A percentile compares a stretch with the other conserved stretches of the same genome.
phyloP scores from a whole-genome alignment of 352 stramenopile species.

The Phytophthora meadii region DNA sequence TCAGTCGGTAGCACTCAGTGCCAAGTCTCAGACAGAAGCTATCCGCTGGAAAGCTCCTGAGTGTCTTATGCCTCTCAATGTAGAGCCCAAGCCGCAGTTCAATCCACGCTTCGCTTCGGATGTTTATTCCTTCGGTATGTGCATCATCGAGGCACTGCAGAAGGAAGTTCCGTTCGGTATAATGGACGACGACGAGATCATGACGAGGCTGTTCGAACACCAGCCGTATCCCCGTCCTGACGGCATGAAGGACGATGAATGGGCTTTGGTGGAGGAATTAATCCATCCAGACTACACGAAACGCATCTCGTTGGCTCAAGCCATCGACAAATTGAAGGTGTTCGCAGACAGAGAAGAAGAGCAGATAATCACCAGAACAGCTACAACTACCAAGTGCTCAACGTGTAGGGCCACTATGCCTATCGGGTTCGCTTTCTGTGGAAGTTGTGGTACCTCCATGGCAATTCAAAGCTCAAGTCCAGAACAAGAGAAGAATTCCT shows the following conservation, averaged over 20 bases:
- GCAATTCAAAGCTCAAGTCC: neutral
- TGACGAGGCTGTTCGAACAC: constrained; percentile 8
- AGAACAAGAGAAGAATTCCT: neutral
- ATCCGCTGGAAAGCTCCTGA: constrained; percentile 12
- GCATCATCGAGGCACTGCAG: constrained; percentile 10
- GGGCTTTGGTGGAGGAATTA: constrained; percentile 17
- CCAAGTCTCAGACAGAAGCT: neutral
- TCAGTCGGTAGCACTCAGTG: neutral
- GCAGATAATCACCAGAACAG: neutral
- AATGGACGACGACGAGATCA: constrained; percentile 1
- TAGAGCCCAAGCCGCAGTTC: neutral
- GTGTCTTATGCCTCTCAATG: constrained; percentile 1
- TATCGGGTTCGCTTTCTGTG: constrained; percentile 9
- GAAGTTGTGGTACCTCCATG: constrained; percentile 6
- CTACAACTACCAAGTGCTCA: neutral
- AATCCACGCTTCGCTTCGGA: constrained; percentile 13
- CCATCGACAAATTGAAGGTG: constrained; percentile 14
- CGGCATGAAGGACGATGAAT: constrained; percentile 25
- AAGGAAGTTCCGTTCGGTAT: constrained; percentile 10
- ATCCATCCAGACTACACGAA: constrained; percentile 9
- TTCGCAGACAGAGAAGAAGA: constrained; percentile 21
- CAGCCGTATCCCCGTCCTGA: constrained; percentile 16
- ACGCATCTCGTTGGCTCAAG: constrained; percentile 15
- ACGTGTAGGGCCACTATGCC: neutral
- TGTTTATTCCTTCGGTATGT: constrained; percentile 15